phyloP scores from a whole-genome alignment of 202 grass and related monocot species.

The Zoysia matrella region DNA sequence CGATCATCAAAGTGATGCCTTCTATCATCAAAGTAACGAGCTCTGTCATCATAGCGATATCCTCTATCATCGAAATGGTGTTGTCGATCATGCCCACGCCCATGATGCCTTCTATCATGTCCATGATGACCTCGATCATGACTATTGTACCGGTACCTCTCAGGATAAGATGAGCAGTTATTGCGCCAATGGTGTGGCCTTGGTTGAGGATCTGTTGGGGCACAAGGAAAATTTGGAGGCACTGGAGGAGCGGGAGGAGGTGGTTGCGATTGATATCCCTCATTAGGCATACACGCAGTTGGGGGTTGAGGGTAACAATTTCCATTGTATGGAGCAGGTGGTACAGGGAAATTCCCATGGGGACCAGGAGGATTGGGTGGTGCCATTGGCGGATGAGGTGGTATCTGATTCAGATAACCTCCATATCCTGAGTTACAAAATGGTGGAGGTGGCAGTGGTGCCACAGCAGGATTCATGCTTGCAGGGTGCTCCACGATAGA shows the following conservation, averaged over 20 bases:
- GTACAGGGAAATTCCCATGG: conserved; percentile 46
- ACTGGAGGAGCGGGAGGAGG: conserved; percentile 51
- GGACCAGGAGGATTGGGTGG: conserved; percentile 55
- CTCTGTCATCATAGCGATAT: conserved; percentile 46
- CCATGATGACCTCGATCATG: conserved; percentile 54
- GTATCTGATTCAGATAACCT: conserved; percentile 62
- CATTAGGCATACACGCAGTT: conserved; percentile 52
- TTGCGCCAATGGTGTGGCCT: conserved; percentile 61
- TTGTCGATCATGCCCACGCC: conserved; percentile 35
- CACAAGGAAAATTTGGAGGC: conserved; percentile 67
- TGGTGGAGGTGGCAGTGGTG: conserved; percentile 50
- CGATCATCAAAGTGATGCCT: conserved; percentile 47
- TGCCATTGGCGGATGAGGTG: conserved; percentile 54
- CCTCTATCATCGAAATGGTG: conserved; percentile 42
- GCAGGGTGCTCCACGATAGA: conserved; percentile 43
- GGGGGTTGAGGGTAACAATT: conserved; percentile 71
- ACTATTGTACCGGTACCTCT: conserved; percentile 58
- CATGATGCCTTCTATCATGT: conserved; percentile 50
- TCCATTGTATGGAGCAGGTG: conserved; percentile 50
- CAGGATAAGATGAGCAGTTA: conserved; percentile 60
- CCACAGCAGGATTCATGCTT: conserved; percentile 55
- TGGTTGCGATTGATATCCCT: conserved; percentile 78
- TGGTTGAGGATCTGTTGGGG: conserved; percentile 66
- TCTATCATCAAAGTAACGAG: conserved; percentile 35
- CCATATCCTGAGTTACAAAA: conserved; percentile 73